These are phyloP conservation scores for Aspergillus nidulans DNA, from an alignment of 495 filamentous ascomycete genomes.

Conservation along the genomic window DNA sequence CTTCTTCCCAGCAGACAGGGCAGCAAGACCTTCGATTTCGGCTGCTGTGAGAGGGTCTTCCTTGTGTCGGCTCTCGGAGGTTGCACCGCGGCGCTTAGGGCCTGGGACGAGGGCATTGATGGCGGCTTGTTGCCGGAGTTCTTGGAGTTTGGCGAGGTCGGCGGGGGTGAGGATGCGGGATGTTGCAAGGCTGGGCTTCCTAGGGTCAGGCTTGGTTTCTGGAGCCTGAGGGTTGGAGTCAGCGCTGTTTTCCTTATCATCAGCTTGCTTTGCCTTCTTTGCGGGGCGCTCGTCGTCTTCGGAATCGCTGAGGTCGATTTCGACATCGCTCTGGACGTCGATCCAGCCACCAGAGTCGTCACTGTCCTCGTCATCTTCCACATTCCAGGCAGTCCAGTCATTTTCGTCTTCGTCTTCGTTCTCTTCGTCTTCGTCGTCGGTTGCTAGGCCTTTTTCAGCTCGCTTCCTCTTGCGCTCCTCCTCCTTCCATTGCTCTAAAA, in stretches of 20 bases:
- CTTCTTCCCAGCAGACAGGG: slow-evolving; percentile 64
- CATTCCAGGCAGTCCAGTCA: slow-evolving; percentile 78
- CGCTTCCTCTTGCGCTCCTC: slow-evolving; percentile 73
- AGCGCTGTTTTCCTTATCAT: slow-evolving; percentile 22
- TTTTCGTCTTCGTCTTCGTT: slow-evolving; percentile 60
- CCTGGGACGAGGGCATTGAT: slow-evolving; percentile 57
- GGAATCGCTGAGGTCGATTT: slow-evolving; percentile 70
- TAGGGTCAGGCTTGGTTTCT: slow-evolving; percentile 25
- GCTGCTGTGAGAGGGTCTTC: slow-evolving; percentile 84
- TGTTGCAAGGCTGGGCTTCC: slow-evolving; percentile 68
- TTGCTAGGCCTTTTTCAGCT: slow-evolving; percentile 57
- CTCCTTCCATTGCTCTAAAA: slow-evolving; percentile 90
- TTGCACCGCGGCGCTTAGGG: slow-evolving; percentile 36
- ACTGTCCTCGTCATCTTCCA: slow-evolving; percentile 67
- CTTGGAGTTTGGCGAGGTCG: slow-evolving; percentile 85
- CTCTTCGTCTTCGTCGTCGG: slow-evolving; percentile 51
- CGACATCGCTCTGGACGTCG: slow-evolving; percentile 76
- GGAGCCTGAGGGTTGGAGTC: slow-evolving; percentile 11
- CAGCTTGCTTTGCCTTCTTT: slow-evolving; percentile 53
- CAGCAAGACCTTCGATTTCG: slow-evolving; percentile 70
- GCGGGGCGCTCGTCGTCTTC: slow-evolving; percentile 60
- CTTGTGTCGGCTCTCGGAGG: slow-evolving; percentile 51
- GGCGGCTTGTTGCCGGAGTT: slow-evolving; percentile 69
- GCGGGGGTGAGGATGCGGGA: slow-evolving; percentile 86
- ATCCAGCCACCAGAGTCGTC: slow-evolving; percentile 89